A percentile compares a stretch with the other conserved stretches of the same genome.
phyloP scores from a whole-genome alignment of 2,329 filamentous ascomycete species.

The Sporothrix inflata region DNA sequence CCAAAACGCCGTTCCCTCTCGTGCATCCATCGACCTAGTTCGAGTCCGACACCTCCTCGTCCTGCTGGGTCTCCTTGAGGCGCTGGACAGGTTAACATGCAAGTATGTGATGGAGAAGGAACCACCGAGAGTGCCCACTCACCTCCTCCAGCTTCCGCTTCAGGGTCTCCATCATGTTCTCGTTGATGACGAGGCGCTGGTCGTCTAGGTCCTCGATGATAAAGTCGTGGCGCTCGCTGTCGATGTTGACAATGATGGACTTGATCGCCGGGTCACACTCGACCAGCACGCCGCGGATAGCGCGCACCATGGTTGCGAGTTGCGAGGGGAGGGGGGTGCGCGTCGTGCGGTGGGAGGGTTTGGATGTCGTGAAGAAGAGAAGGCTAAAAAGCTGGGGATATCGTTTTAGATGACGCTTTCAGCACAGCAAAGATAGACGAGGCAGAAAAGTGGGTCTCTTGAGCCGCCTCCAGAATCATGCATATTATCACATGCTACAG shows the following conservation, averaged over 20 bases:
- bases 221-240: constrained; percentile 69
- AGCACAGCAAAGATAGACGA: background rate
- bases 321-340: background rate
- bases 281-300: constrained; percentile 63
- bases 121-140: constrained; percentile 37
- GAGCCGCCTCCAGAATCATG: background rate
- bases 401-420: background rate
- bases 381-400: background rate
- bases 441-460: background rate
- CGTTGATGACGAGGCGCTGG: constrained; percentile 73
- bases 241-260: constrained; percentile 79
- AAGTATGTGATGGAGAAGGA: background rate
- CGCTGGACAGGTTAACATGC: constrained; percentile 31
- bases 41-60: constrained; percentile 39
- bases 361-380: background rate
- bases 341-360: background rate
- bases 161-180: constrained; percentile 68
- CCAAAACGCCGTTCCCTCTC: constrained; percentile 3
- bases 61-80: constrained; percentile 42
- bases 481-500: background rate
- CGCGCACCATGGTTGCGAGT: constrained; percentile 33
- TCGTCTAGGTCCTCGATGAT: constrained; percentile 80
- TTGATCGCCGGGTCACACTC: constrained; percentile 87
- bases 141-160: constrained; percentile 72
- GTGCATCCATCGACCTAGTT: constrained; percentile 24